Evolutionary conservation across 2,329 filamentous ascomycete species (phyloP), one percentile per base, ranked within the genome.

Genomic region (Pestalotiopsis sp.): DNA sequence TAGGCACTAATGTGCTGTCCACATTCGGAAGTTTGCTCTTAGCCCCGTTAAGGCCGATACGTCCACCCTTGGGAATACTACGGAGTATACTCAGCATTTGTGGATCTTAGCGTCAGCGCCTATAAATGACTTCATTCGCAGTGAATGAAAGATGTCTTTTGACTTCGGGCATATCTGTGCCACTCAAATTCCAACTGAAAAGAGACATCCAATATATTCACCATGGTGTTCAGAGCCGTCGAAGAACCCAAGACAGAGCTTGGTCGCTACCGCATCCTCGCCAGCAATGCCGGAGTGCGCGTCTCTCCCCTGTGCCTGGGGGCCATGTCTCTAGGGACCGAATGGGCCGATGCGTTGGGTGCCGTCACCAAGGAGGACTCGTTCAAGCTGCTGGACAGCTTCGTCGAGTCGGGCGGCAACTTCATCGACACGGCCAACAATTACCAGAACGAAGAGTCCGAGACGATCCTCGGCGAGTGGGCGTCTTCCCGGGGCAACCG

Each of bases 371-470:
- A 90, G 74, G 83, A 86, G 38, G 75, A 81, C 12, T 79, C 85
- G 0, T 90, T 90, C 74, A 81, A 83, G 63, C 82, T 92, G 4
- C 81, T 91, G 1, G 89, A 91, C 71, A 83, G 82, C 68, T 91
- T 84, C 78, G 83, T 81, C 66, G 81, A 82, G 17, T 80, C 84
- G 0, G 90, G 90, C 4, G 90, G 90, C 14, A 92, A 92, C 79
- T 91, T 92, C 77, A 90, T 92, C 75, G 90, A 92, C 77, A 91
- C 89, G 0, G 79, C 86, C 72, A 88, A 86, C 79, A 83, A 82
- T 71, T 91, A 90, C 77, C 86, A 90, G 73, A 73, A 84, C 69
- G 87, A 86, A 66, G 79, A 90, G 73, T 89, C 87, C 0, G 88
- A 90, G 71, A 73, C 68, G 13, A 88, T 84, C 83, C 74, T 91